Percentiles rank a stretch among this genome's conserved stretches.
phyloP scores from a whole-genome alignment of 768 basidiomycete genomes.

The Fistulinella prunicolor region DNA sequence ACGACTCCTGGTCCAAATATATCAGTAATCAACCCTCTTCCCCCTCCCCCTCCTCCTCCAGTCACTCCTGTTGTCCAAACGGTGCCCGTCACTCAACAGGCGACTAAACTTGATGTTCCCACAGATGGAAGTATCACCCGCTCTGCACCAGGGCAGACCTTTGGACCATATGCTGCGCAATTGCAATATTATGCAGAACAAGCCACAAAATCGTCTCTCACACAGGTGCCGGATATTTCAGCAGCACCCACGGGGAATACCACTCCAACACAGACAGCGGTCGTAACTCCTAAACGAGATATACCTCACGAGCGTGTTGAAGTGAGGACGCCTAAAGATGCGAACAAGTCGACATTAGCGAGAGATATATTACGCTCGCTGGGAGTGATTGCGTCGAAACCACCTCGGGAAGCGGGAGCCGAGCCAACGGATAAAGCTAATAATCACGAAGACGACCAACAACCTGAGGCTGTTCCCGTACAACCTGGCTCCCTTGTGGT shows the following conservation, averaged over 20 bases:
- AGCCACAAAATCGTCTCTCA: constrained; percentile 7
- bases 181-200: constrained; percentile 23
- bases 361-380: constrained; percentile 56
- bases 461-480: neutral
- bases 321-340: constrained; percentile 36
- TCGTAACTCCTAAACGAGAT: constrained; percentile 9
- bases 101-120: neutral
- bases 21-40: neutral
- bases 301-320: neutral
- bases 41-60: neutral
- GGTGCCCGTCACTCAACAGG: neutral
- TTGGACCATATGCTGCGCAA: constrained; percentile 11
- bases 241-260: neutral
- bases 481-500: neutral
- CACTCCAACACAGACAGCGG: neutral
- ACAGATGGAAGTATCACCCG: neutral
- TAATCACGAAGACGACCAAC: neutral
- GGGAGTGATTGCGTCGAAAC: constrained; percentile 23
- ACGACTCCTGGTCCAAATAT: neutral
- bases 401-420: constrained; percentile 6
- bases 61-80: neutral
- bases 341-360: constrained; percentile 51
- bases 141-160: neutral
- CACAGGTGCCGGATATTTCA: constrained; percentile 3
- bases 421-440: neutral